These are phyloP conservation scores for Alloascoidea africana DNA, from an alignment of 805 yeast genomes.

Conservation along the genomic window DNA sequence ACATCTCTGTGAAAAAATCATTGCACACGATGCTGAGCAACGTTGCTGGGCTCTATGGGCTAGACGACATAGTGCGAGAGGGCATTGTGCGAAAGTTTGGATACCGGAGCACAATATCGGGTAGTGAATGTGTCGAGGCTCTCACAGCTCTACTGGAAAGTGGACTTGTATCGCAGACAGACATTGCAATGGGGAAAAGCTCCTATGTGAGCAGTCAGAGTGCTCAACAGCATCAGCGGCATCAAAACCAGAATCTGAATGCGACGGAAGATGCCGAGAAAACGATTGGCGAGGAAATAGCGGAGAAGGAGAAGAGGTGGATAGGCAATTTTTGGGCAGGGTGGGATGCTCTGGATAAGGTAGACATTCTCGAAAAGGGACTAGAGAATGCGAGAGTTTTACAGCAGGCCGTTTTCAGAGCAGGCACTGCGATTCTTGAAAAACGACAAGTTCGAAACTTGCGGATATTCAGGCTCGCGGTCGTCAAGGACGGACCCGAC, in stretches of 20 bases:
- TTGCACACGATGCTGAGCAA: conserved; percentile 53
- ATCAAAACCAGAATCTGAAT: background rate
- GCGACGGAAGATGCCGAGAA: conserved; percentile 15
- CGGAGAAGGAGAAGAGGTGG: conserved; percentile 47
- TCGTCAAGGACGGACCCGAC: conserved; percentile 81
- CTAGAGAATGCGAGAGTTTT: conserved; percentile 69
- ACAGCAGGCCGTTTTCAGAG: conserved; percentile 71
- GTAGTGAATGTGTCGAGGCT: conserved; percentile 87
- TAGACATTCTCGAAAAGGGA: conserved; percentile 50
- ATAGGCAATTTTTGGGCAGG: conserved; percentile 56
- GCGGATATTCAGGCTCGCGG: conserved; percentile 71
- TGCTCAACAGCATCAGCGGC: no score
- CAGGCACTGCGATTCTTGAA: conserved; percentile 84
- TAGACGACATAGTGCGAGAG: conserved; percentile 69
- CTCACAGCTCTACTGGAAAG: conserved; percentile 67
- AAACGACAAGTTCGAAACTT: conserved; percentile 67
- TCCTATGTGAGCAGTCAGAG: no score
- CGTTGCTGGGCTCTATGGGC: conserved; percentile 60
- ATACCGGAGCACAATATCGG: conserved; percentile 72
- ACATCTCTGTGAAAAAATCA: conserved; percentile 59
- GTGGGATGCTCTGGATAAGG: conserved; percentile 43
- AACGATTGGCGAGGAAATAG: conserved; percentile 18
- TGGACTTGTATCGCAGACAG: conserved; percentile 7
- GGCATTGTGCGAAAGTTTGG: conserved; percentile 86
- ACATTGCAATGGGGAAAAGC: conserved; percentile 2